Evolutionary conservation across 1,284 basidiomycete species (phyloP), one percentile per base, ranked within the genome.

Genomic region (Austroboletus niveus): DNA sequence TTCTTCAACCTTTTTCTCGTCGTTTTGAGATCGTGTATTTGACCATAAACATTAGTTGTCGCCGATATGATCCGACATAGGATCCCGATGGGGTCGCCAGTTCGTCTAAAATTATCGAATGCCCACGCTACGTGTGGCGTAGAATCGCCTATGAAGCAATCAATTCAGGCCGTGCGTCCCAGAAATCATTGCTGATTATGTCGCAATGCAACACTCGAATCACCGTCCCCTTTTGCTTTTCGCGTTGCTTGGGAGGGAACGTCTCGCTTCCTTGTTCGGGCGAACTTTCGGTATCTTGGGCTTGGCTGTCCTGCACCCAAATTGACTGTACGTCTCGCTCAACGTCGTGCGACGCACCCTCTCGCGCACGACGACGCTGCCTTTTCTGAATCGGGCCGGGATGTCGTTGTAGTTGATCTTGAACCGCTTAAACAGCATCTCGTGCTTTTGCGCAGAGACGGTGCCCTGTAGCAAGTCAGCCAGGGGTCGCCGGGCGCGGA

Each of bases 341-440:
- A 34, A 34, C 32, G 32, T 34, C 11, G 15, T 34, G 11, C 32
- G 32, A 12, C 55, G 35, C 39, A 69, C 64, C 53, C 53, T 72
- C 52, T 84, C 76, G 61, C 93, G 85, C 29, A 94, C 80, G 8
- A 98, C 69, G 2, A 92, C 79, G 55, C 89, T 95, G 8, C 96
- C 96, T 65, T 96, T 97, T 45, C 90, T 77, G 64, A 82, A 97
- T 57, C 89, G 79, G 4, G 80, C 78, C 4, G 87, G 78, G 1
- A 95, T 66, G 12, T 76, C 73, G 59, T 93, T 95, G 65, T 99
- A 99, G 66, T 98, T 99, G 61, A 96, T 85, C 1, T 78, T 77
- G 62, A 94, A 98, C 8, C 77, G 76, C 7, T 80, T 76, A 70
- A 89, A 96, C 2, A 99, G 74, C 5, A 98, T 87, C 69, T 98